Base-by-base conservation (phyloP, 495 filamentous ascomycete species). In the Rostrohypoxylon terebratum region DNA sequence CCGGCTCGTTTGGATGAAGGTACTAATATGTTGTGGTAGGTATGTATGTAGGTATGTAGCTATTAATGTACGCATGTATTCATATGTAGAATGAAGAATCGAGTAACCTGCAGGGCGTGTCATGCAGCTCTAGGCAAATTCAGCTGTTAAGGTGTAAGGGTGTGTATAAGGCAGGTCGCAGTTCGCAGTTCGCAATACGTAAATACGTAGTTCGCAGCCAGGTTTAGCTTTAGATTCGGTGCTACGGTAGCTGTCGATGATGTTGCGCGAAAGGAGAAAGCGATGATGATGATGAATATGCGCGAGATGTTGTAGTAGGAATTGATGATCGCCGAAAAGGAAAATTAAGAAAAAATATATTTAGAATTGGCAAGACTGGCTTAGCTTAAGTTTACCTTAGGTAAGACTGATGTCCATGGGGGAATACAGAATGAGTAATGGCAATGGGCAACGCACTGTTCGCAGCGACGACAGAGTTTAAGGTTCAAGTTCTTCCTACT, bases 21-120 rank as follows among this genome's bases (percentile, higher is more conserved):
- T 68, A 61, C 60, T 66, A 62, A 66, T 73, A 69, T 57, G 65
- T 54, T 59, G 63, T 69, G 62, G 62, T 66, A n/a, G n/a, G 16
- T 38, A 38, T 38, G 36, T 38, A 38, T 38, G 28, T 13, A n/a
- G n/a, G n/a, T n/a, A n/a, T n/a, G n/a, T n/a, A n/a, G n/a, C n/a
- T n/a, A n/a, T n/a, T n/a, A n/a, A n/a, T n/a, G n/a, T n/a, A n/a
- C n/a, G 42, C 20, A 45, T 45, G 42, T 62, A 70, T 74, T 74
- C 70, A 74, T 74, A 69, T 67, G 71, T 63, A 59, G 71, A 57
- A 67, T 60, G 70, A 62, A 45, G 63, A 58, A 66, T 62, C 36
- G 69, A 69, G 62, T 66, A 70, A 74, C 71, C 62, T 70, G 71
- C 71, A 69, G 66, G 11, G 34, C 47, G 67, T 74, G 71, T 66